These are phyloP conservation scores for Cystoisospora suis DNA, from an alignment of 169 alveolate species.

Conservation along the genomic window DNA sequence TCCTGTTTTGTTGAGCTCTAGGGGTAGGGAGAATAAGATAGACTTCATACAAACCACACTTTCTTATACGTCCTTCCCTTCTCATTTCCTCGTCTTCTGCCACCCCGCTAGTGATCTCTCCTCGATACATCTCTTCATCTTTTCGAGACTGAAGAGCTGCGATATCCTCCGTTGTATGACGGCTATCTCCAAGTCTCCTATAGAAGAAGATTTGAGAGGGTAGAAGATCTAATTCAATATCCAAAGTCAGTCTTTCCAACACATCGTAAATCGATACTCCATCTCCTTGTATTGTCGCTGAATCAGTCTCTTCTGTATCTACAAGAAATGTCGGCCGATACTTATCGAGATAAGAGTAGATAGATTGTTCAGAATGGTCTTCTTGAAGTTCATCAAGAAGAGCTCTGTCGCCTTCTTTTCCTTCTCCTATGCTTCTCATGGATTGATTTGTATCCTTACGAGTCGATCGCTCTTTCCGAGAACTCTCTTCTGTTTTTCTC, in stretches of 20 bases:
- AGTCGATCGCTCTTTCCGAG: neutral
- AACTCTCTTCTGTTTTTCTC: neutral
- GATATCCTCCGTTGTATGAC: neutral
- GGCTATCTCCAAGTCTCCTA: neutral
- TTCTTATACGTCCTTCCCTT: neutral
- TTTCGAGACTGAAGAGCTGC: neutral
- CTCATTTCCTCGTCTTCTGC: constrained; percentile 4
- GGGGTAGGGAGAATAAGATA: constrained; percentile 6
- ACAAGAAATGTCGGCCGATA: neutral
- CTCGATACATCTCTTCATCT: neutral
- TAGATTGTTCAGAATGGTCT: neutral
- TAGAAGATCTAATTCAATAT: neutral
- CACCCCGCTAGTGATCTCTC: too few species aligned
- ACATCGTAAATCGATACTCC: constrained; percentile 3
- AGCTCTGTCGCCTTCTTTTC: neutral
- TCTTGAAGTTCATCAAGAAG: neutral
- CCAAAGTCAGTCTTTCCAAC: neutral
- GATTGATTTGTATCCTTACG: neutral
- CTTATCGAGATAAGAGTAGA: neutral
- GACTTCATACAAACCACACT: constrained; percentile 11
- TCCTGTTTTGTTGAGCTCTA: neutral
- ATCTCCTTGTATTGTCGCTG: neutral
- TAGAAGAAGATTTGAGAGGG: neutral
- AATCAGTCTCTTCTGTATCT: neutral
- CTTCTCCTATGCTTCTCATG: neutral